These are phyloP conservation scores for Houttuynia cordata DNA, from an alignment of 164 flowering plant species.

Conservation along the genomic window DNA sequence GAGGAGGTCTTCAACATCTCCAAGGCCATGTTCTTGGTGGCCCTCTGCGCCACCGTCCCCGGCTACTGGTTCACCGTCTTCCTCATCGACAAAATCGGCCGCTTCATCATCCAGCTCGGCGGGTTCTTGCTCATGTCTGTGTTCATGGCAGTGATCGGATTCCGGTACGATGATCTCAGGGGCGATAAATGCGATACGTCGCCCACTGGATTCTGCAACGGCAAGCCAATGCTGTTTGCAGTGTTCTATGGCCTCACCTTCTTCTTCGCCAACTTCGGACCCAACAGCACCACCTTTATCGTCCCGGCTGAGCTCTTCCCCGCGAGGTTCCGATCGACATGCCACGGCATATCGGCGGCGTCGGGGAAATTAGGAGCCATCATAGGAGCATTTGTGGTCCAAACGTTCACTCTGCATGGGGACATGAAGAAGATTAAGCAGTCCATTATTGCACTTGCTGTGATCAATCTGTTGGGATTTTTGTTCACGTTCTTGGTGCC, in stretches of 20 bases:
- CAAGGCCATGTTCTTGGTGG: slow-evolving; percentile 27
- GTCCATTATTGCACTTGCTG: slow-evolving; percentile 14
- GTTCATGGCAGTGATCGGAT: slow-evolving; percentile 31
- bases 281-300: slow-evolving; percentile 44
- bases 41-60: slow-evolving; percentile 32
- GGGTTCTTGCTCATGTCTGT: slow-evolving; percentile 38
- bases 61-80: slow-evolving; percentile 53
- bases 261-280: slow-evolving; percentile 47
- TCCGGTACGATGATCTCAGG: slow-evolving; percentile 17
- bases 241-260: slow-evolving; percentile 30
- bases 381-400: slow-evolving; percentile 27
- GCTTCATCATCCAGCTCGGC: slow-evolving; percentile 28
- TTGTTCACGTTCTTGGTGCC: slow-evolving; percentile 28
- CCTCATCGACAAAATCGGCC: slow-evolving; percentile 26
- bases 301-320: slow-evolving; percentile 49
- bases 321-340: slow-evolving; percentile 40
- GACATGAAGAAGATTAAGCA: slow-evolving; percentile 6
- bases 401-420: slow-evolving; percentile 9
- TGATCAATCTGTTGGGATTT: slow-evolving; percentile 19
- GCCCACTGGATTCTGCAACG: slow-evolving; percentile 16
- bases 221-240: slow-evolving; percentile 13
- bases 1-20: slow-evolving; percentile 28
- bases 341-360: slow-evolving; percentile 45
- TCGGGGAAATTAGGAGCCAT: slow-evolving; percentile 39
- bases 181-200: slow-evolving; percentile 5